Evolutionary conservation across 768 basidiomycete species (phyloP), one percentile per base, ranked within the genome.

Genomic region (Lactarius vividus): DNA sequence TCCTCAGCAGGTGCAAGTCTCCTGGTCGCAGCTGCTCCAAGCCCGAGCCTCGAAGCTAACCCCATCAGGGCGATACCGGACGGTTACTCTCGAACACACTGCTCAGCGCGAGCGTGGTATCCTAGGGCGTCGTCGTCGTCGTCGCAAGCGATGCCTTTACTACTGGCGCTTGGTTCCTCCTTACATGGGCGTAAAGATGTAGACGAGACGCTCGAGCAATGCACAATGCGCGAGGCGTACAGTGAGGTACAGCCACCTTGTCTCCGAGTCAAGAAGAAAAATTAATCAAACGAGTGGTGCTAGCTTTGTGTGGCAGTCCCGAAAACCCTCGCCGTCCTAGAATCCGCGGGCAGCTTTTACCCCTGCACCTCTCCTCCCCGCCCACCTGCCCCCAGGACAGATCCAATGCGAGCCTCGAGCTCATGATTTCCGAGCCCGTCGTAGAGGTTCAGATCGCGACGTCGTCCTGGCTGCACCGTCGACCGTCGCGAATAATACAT

Each of bases 191-290:
- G 88, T 55, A 90, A 89, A 73, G 88, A 90, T 72, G 69, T 84
- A 0, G 86, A 86, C 6, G 88, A 90, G 76, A 81, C 80, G 2
- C 72, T 88, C 31, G 87, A 88, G 71, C 73, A 80, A 55, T 72
- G 87, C 0, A 87, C 84, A 0, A 73, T 88, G 46, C 76, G 88
- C 54, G 88, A 89, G 75, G 87, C 84, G 4, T 84, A 86, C 71
- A 87, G 89, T 72, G 87, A 88, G 82, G 87, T 86, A 64, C 57
- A 23, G 46, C 20, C n/a, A 26, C 18, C 18, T 29, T 23, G 5
- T 16, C 15, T 26, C 53, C 11, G 49, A 52, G n/a, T 52, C 49
- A 52, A 16, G 49, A 28, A 52, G 49, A n/a, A 49, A 49, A 49
- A 49, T 4, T 49, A 26, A 7, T 28, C 2, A 49, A 9, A 52